Conservation (phyloP, 2,329 filamentous ascomycete genomes). For the Lachnellula hyalina region DNA sequence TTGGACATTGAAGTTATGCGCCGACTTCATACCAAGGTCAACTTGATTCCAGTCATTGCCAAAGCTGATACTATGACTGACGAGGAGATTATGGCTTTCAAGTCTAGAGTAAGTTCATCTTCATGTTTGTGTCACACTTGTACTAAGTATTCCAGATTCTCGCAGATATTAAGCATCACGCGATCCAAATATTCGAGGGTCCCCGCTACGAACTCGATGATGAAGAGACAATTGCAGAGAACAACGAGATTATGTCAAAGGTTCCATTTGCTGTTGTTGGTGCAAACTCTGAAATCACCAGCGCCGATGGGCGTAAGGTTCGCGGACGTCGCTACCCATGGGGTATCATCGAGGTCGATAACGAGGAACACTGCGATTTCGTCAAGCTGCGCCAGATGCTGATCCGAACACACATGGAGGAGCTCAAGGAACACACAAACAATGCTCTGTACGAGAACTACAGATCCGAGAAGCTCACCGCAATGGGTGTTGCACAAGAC, state of each 20-base stretch:
- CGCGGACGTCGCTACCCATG: constrained; percentile 95
- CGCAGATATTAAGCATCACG: constrained; percentile 92
- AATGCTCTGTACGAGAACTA: constrained; percentile 99
- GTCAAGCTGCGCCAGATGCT: constrained; percentile 99
- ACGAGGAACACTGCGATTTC: constrained; percentile 99
- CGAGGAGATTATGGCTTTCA: constrained; percentile 91
- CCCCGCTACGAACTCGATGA: constrained; percentile 98
- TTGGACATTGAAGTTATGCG: constrained; percentile 99
- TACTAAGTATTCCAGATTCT: constrained; percentile 64
- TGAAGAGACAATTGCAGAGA: constrained; percentile 98
- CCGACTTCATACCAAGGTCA: constrained; percentile 99
- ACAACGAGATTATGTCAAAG: constrained; percentile 99
- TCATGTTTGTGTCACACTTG: background rate
- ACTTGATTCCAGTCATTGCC: constrained; percentile 97
- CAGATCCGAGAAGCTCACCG: constrained; percentile 97
- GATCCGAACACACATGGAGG: constrained; percentile 99
- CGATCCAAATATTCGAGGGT: constrained; percentile 98
- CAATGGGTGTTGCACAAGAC: constrained; percentile 98
- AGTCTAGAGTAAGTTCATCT: constrained; percentile 73
- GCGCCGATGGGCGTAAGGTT: constrained; percentile 88
- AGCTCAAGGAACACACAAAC: constrained; percentile 99
- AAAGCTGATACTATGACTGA: constrained; percentile 98
- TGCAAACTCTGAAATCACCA: constrained; percentile 90
- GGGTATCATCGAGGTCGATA: constrained; percentile 98
- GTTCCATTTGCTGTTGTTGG: constrained; percentile 97